phyloP scores from a whole-genome alignment of 176 grass and related monocot genomes.

The Hordeum marinum region DNA sequence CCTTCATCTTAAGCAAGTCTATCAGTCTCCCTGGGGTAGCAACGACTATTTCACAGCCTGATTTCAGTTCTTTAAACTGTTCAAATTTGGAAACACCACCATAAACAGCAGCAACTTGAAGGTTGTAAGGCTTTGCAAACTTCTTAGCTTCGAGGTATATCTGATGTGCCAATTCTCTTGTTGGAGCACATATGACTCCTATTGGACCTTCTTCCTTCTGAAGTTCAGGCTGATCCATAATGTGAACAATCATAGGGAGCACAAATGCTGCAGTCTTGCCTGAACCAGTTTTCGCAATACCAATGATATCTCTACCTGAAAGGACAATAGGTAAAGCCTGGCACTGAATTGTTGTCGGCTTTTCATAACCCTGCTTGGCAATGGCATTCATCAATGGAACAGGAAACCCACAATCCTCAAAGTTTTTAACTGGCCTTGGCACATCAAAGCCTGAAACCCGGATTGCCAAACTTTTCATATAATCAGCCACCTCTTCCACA shows the following conservation, averaged over 20 bases:
- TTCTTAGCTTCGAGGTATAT: constrained; percentile 98
- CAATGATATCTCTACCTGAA: constrained; percentile 96
- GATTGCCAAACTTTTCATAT: constrained; percentile 87
- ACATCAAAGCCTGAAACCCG: constrained; percentile 93
- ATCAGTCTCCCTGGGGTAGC: constrained; percentile 95
- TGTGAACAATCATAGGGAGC: constrained; percentile 97
- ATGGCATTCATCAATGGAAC: constrained; percentile 80
- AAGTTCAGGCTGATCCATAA: constrained; percentile 99
- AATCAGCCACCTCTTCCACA: constrained; percentile 69
- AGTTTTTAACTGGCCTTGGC: constrained; percentile 73
- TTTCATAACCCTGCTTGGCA: constrained; percentile 91
- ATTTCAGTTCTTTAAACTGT: constrained; percentile 97
- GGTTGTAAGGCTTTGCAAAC: constrained; percentile 92
- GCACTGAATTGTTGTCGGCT: constrained; percentile 94
- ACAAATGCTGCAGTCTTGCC: constrained; percentile 98
- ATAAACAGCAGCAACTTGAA: constrained; percentile 93
- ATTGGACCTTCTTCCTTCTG: constrained; percentile 95
- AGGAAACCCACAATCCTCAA: constrained; percentile 85
- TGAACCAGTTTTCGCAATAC: constrained; percentile 99
- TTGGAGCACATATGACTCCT: constrained; percentile 95
- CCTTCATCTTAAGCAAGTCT: constrained; percentile 98
- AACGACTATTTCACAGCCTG: constrained; percentile 90
- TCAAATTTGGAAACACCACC: constrained; percentile 94
- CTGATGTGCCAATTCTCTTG: constrained; percentile 96
- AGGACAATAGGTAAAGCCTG: constrained; percentile 89